phyloP scores from a whole-genome alignment of 495 filamentous ascomycete species.

The Chaetomium fimeti region DNA sequence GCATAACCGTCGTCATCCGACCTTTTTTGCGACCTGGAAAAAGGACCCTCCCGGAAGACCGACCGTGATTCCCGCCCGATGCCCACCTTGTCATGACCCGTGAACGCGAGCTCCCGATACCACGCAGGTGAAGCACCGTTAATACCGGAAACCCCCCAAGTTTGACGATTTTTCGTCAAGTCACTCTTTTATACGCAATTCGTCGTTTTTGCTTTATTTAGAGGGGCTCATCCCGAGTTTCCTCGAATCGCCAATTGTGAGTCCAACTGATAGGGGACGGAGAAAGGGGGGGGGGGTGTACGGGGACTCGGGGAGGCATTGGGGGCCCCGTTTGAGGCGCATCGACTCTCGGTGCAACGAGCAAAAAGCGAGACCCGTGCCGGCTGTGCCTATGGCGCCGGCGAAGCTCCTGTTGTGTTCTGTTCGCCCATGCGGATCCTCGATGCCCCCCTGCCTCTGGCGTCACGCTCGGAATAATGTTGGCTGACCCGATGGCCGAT shows the following conservation, averaged over 20 bases:
- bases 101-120: constrained; percentile 30
- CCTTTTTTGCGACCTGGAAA: constrained; percentile 20
- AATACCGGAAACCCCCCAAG: constrained; percentile 5
- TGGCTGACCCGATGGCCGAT: constrained; percentile 29
- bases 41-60: constrained; percentile 28
- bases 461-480: constrained; percentile 5
- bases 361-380: constrained; percentile 10
- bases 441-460: constrained; percentile 27
- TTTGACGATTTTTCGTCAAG: constrained; percentile 44
- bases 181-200: constrained; percentile 44
- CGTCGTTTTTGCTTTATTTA: constrained; percentile 21
- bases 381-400: neutral
- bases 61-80: constrained; percentile 26
- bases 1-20: constrained; percentile 19
- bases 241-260: constrained; percentile 29
- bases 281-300: neutral
- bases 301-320: constrained; percentile 9
- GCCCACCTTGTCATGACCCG: constrained; percentile 39
- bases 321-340: constrained; percentile 5
- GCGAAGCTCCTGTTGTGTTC: neutral
- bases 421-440: constrained; percentile 40
- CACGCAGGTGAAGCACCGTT: constrained; percentile 30
- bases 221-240: constrained; percentile 14
- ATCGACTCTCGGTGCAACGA: constrained; percentile 11
- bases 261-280: constrained; percentile 15